These are phyloP conservation scores for Xanthoceras sorbifolium DNA, from an alignment of 345 rosid species.

Conservation along the genomic window DNA sequence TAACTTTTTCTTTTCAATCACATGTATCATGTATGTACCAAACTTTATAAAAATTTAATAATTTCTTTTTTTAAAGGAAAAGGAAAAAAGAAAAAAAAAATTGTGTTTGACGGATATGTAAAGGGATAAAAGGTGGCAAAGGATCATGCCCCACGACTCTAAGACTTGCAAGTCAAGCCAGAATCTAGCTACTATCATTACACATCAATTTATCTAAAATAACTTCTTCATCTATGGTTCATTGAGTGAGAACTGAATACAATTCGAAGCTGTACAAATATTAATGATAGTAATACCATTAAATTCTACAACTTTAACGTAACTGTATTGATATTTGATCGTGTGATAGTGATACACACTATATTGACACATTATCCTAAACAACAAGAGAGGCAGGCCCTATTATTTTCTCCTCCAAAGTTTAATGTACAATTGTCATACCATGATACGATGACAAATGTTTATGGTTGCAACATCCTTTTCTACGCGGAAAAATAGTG, in stretches of 20 bases:
- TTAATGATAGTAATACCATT: too few relatives aligned
- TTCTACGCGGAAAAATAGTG: too few relatives aligned
- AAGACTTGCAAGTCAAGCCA: conserved; percentile 21
- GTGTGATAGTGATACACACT: too few relatives aligned
- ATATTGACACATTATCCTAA: too few relatives aligned
- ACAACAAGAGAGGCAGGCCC: too few relatives aligned
- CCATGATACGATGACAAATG: background rate
- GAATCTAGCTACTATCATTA: background rate
- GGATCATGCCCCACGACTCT: background rate
- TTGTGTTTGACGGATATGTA: background rate
- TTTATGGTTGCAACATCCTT: background rate
- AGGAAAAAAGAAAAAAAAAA: background rate
- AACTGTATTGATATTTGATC: too few relatives aligned
- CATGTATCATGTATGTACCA: background rate
- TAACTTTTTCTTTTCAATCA: background rate
- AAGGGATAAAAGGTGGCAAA: background rate
- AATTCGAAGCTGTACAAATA: too few relatives aligned
- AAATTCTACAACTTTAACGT: too few relatives aligned
- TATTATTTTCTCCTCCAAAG: background rate
- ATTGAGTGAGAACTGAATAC: too few relatives aligned
- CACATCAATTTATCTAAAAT: background rate
- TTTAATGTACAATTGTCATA: background rate
- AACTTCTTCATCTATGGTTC: too few relatives aligned
- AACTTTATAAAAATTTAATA: background rate
- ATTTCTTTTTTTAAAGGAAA: background rate